Evolutionary conservation across 805 yeast genomes (phyloP).

Genomic region (Barnettozyma populi): DNA sequence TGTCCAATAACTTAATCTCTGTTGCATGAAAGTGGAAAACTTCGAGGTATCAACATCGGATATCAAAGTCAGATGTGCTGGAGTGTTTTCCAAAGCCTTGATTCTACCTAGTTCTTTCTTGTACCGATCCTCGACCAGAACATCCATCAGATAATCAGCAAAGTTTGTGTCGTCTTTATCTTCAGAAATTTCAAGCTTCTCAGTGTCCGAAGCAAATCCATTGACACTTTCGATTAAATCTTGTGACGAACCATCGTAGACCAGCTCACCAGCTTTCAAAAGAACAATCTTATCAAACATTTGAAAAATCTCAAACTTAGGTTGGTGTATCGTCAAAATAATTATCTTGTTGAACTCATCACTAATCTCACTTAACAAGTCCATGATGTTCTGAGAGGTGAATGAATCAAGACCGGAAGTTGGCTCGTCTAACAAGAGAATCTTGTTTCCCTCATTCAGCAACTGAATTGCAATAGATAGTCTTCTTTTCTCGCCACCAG

Average conservation of each 20-base stretch:
- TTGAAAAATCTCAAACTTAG: constrained; percentile 59
- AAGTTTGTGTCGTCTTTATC: constrained; percentile 49
- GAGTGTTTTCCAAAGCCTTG: constrained; percentile 4
- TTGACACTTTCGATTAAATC: constrained; percentile 44
- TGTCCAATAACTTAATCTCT: constrained; percentile 13
- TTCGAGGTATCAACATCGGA: neutral
- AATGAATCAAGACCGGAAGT: constrained; percentile 84
- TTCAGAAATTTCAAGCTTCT: neutral
- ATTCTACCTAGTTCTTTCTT: constrained; percentile 20
- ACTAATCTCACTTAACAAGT: constrained; percentile 53
- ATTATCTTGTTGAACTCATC: constrained; percentile 55
- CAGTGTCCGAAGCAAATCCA: constrained; percentile 11
- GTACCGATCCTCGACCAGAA: constrained; percentile 53
- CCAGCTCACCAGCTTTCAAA: constrained; percentile 32
- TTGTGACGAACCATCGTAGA: constrained; percentile 55
- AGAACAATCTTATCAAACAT: constrained; percentile 69
- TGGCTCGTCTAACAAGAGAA: constrained; percentile 78
- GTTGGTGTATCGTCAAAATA: constrained; percentile 79
- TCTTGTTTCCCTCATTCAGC: constrained; percentile 56
- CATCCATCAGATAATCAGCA: constrained; percentile 71
- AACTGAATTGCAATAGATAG: constrained; percentile 79
- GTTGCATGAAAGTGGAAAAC: constrained; percentile 7
- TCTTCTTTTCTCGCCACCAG: constrained; percentile 80
- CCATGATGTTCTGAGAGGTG: constrained; percentile 64
- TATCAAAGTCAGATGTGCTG: neutral